Base-by-base conservation (phyloP, 768 basidiomycete genomes). In the Rhizopogon rudus region DNA sequence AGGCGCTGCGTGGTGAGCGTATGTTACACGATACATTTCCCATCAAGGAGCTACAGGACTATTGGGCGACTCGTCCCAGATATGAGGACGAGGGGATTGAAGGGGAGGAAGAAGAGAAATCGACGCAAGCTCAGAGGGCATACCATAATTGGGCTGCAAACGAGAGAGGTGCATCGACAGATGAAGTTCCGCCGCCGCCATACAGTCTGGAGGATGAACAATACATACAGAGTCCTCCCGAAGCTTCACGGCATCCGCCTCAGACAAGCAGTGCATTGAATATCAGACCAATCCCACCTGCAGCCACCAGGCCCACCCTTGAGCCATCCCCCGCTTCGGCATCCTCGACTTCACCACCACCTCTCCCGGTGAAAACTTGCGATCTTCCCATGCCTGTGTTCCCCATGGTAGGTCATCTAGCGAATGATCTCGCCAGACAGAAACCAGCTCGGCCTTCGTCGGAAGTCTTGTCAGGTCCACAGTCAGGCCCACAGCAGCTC, bases 31-130 rank as follows among this genome's bases (percentile, higher is more conserved):
- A 86, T 49, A 77, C 80, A 1, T 84, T 90, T 57, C 87, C 88
- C 0, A 69, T 75, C 33, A 87, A 89, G 56, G 87, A 89, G 60
- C 65, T 91, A 9, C 79, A 86, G 57, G 87, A 90, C 63, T 91
- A 87, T 63, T 91, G 87, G 88, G 66, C 78, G 8, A 74, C 78
- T 37, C 72, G 85, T 5, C 87, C 88, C n/a, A 76, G 69, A 48
- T 83, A 80, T 55, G 85, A 85, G 48, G 63, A 60, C 6, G 51
- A 13, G 42, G 43, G 42, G 52, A 42, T 31, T 60, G 65, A 58
- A 31, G 55, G 35, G 55, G 55, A 51, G 60, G 52, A 40, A 59
- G 52, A 25, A 64, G 68, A 5, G 68, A 75, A 56, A 67, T 57
- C 55, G 51, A 60, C 60, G 41, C 58, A 40, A 35, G 63, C 63